These are phyloP conservation scores for Aspergillus fructus DNA, from an alignment of 2,329 filamentous ascomycete species.

Conservation along the genomic window DNA sequence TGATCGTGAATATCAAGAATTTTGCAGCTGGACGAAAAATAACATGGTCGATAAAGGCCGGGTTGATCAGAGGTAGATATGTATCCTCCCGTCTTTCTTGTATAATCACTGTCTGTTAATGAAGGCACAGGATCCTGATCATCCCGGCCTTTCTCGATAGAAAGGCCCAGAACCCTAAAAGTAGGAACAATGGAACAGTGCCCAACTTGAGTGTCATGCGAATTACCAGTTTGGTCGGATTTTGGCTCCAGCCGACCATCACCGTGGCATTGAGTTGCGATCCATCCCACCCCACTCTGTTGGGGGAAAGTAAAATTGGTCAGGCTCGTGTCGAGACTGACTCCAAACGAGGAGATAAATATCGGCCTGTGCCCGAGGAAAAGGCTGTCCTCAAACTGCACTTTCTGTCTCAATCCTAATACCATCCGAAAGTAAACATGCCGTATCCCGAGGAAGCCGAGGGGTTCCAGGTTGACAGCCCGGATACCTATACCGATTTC, in stretches of 20 bases:
- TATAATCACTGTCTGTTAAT: too few relatives aligned
- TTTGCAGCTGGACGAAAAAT: too few relatives aligned
- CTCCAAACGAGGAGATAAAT: background rate
- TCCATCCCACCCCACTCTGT: background rate
- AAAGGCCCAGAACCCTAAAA: too few relatives aligned
- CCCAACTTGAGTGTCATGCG: background rate
- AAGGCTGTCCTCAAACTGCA: background rate
- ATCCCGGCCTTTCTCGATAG: too few relatives aligned
- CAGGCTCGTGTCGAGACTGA: background rate
- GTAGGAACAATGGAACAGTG: background rate
- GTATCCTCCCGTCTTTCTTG: too few relatives aligned
- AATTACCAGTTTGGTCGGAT: background rate
- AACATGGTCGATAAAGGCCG: too few relatives aligned
- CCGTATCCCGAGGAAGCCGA: constrained; percentile 47
- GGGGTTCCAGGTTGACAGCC: constrained; percentile 56
- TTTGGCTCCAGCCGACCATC: background rate
- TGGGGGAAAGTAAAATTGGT: background rate
- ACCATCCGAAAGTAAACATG: constrained; percentile 32
- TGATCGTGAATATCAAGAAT: background rate
- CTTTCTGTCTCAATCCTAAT: background rate
- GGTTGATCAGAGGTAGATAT: too few relatives aligned
- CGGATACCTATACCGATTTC: constrained; percentile 65
- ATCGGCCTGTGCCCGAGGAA: background rate
- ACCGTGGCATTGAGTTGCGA: background rate
- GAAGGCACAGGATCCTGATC: too few relatives aligned